These are phyloP conservation scores for Dothideomycetes sp. DNA, from an alignment of 2,329 filamentous ascomycete genomes.

Conservation along the genomic window DNA sequence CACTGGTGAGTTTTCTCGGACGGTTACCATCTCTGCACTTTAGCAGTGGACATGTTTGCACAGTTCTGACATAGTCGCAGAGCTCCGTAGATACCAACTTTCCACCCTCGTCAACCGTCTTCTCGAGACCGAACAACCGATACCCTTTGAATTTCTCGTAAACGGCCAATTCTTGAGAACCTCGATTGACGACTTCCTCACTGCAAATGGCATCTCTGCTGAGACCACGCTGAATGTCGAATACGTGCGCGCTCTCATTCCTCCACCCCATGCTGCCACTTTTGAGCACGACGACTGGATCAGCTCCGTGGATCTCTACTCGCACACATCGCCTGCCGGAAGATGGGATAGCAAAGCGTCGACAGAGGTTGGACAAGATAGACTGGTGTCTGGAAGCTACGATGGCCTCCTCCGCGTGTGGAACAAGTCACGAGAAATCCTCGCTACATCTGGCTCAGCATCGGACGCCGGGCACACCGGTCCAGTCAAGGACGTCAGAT, in stretches of 20 bases:
- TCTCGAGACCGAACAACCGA: conserved; percentile 46
- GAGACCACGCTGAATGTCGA: conserved; percentile 82
- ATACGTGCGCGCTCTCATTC: conserved; percentile 85
- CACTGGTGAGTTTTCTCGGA: conserved; percentile 42
- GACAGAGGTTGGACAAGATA: conserved; percentile 46
- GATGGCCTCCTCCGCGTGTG: conserved; percentile 83
- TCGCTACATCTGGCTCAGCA: conserved; percentile 61
- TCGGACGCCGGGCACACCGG: conserved; percentile 63
- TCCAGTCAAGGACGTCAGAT: conserved; percentile 72
- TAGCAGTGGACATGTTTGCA: too few relatives aligned
- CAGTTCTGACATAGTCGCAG: too few relatives aligned
- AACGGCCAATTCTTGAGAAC: conserved; percentile 87
- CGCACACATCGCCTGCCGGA: conserved; percentile 50
- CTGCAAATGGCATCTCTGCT: conserved; percentile 72
- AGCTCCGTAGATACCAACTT: conserved; percentile 46
- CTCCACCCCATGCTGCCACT: conserved; percentile 77
- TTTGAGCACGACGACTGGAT: conserved; percentile 99
- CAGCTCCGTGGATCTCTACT: conserved; percentile 72
- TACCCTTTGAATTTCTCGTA: conserved; percentile 89
- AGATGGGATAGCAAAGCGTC: conserved; percentile 42
- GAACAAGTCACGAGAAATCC: conserved; percentile 76
- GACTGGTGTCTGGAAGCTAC: conserved; percentile 85
- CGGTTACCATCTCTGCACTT: too few relatives aligned
- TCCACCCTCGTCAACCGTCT: conserved; percentile 54
- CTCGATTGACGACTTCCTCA: conserved; percentile 82